Evolutionary conservation across 2,329 filamentous ascomycete species (phyloP), one percentile per base, ranked within the genome.

Genomic region (Chrysoporthe puriensis): DNA sequence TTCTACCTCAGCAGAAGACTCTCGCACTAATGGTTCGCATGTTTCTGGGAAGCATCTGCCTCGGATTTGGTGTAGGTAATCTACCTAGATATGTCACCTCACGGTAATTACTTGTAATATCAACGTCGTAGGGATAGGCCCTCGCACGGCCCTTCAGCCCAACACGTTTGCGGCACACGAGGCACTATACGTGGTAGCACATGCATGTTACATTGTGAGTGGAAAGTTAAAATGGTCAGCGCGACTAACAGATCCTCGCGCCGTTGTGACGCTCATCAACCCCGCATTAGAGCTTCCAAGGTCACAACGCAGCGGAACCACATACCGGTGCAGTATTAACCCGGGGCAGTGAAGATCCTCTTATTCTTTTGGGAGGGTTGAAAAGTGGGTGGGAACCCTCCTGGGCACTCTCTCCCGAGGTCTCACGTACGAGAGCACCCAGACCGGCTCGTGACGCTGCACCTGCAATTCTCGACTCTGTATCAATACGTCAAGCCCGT

Each of bases 121-220:
- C 26, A 26, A 26, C 26, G 26, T 26, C 26, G 26, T 26, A 26
- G 26, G 26, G 26, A 26, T 26, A 26, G 26, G 26, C 26, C 26
- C 26, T 26, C 26, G 26, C 26, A 26, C 26, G 26, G 26, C 26
- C 26, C 26, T 26, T 26, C 26, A 26, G 26, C 26, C 26, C 26
- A 26, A 26, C n/a, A 21, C 8, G n/a, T 50, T 7, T 26, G n/a
- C n/a, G 18, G 46, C 46, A 18, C 26, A 26, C 26, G 26, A 26
- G 26, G 26, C 26, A 40, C 36, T 40, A 6, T 40, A 9, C 36
- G 9, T 7, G 36, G 36, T 40, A 40, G 9, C 36, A 40, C 26
- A 52, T n/a, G 26, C 50, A 54, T 13, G 50, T 54, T 54, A 14
- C 50, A 54, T 26, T 54, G 26, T 13, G 50, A 54, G 50, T 54